Conservation (phyloP, 371 early-diverging fungal species). For the Mucor indicus region DNA sequence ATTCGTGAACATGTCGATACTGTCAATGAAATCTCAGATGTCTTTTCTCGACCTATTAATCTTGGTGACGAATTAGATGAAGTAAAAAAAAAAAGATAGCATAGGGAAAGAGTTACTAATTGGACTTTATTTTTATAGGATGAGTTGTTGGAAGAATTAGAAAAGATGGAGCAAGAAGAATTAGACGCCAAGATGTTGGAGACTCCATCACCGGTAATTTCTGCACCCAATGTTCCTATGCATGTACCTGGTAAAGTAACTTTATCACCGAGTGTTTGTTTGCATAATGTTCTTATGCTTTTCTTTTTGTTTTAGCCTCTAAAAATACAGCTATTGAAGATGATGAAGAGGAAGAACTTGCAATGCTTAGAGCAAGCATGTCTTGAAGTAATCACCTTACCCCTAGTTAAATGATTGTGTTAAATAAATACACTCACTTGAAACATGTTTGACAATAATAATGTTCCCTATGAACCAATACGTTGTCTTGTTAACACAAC, state of each 20-base stretch:
- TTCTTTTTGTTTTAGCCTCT: slow-evolving; percentile 1
- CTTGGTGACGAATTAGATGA: slow-evolving; percentile 90
- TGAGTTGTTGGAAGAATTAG: slow-evolving; percentile 90
- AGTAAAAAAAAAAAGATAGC: slow-evolving; percentile 26
- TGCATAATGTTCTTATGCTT: background rate
- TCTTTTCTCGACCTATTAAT: slow-evolving; percentile 86
- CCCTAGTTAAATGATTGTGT: no score
- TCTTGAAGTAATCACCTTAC: no score
- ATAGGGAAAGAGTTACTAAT: background rate
- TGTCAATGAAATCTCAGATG: slow-evolving; percentile 92
- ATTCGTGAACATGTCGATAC: slow-evolving; percentile 97
- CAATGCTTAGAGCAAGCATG: slow-evolving; percentile 76
- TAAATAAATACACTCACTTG: no score
- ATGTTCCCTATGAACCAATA: no score
- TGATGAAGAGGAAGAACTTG: slow-evolving; percentile 88
- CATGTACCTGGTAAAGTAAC: slow-evolving; percentile 62
- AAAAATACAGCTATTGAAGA: slow-evolving; percentile 52
- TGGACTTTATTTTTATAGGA: slow-evolving; percentile 43
- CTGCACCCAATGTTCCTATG: slow-evolving; percentile 58
- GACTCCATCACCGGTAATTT: slow-evolving; percentile 65
- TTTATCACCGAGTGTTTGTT: slow-evolving; percentile 1
- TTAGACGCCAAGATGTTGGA: slow-evolving; percentile 84
- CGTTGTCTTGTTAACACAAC: no score
- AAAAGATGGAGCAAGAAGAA: slow-evolving; percentile 92
- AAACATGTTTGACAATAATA: no score